phyloP scores from a whole-genome alignment of 805 yeast species.

The Candida sithepensis region DNA sequence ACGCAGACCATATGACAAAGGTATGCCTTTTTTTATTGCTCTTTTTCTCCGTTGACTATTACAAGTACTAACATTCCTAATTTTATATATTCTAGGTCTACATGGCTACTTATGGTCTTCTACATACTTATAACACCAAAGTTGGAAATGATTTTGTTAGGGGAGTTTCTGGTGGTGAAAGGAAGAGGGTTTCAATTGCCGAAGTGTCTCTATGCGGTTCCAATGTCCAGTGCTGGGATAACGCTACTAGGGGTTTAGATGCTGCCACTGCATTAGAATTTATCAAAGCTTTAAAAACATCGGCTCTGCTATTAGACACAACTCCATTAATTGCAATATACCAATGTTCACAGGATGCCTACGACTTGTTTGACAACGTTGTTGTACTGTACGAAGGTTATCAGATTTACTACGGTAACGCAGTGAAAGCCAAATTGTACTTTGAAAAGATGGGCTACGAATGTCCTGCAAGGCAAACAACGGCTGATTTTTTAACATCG shows the following conservation, averaged over 20 bases:
- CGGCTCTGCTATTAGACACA: conserved; percentile 51
- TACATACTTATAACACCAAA: conserved; percentile 57
- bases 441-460: conserved; percentile 60
- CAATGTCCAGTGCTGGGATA: conserved; percentile 60
- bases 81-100: conserved; percentile 11
- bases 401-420: conserved; percentile 57
- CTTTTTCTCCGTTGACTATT: too few species aligned
- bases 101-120: conserved; percentile 43
- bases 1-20: conserved; percentile 43
- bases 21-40: conserved; percentile 20
- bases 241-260: conserved; percentile 69
- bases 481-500: conserved; percentile 67
- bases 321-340: conserved; percentile 68
- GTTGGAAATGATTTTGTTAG: too few species aligned
- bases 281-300: conserved; percentile 54
- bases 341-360: too few species aligned
- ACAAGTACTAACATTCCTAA: conserved; percentile 1
- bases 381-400: too few species aligned
- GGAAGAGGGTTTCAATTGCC: conserved; percentile 68
- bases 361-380: too few species aligned
- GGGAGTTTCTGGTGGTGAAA: conserved; percentile 70
- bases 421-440: conserved; percentile 47
- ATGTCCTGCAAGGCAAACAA: conserved; percentile 61
- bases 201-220: conserved; percentile 56
- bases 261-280: conserved; percentile 69